A percentile compares a stretch with the other conserved stretches of the same genome.
Evolutionary conservation across 2,329 filamentous ascomycete species (phyloP).

Genomic region (Fusarium torreyae): DNA sequence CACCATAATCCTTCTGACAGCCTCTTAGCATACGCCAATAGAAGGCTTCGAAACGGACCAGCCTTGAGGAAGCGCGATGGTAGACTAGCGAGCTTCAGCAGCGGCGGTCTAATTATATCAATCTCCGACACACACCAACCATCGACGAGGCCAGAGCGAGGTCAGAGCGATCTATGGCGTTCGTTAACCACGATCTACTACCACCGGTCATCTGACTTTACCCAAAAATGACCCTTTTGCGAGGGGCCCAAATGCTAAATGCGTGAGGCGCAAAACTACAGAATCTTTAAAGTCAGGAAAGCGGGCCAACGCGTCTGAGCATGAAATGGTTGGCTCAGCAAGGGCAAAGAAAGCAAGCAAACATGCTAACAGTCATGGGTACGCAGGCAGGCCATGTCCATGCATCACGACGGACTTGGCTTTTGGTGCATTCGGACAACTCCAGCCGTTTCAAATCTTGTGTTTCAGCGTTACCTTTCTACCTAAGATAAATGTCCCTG

Average conservation of each 20-base stretch:
- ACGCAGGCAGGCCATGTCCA: constrained; percentile 17
- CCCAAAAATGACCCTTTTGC: constrained; percentile 17
- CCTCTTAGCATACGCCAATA: constrained; percentile 11
- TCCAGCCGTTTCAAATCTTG: constrained; percentile 47
- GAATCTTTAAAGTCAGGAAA: constrained; percentile 23
- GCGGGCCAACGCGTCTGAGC: constrained; percentile 3
- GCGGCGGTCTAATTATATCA: constrained; percentile 8
- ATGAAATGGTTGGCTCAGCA: constrained; percentile 16
- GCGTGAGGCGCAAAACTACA: constrained; percentile 18
- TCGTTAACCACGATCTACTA: constrained; percentile 20
- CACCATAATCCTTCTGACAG: constrained; percentile 5
- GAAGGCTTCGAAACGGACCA: constrained; percentile 1
- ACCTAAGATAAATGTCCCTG: constrained; percentile 14
- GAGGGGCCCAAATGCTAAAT: constrained; percentile 12
- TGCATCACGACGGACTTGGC: constrained; percentile 27
- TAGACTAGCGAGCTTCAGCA: constrained; percentile 17
- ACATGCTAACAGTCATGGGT: constrained; percentile 14
- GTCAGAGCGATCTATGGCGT: constrained; percentile 37
- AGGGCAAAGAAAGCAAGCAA: constrained; percentile 14
- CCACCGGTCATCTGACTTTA: constrained; percentile 6
- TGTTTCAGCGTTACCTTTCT: constrained; percentile 46
- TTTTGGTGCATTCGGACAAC: constrained; percentile 24
- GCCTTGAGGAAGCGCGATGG: constrained; percentile 3
- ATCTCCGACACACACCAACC: constrained; percentile 12
- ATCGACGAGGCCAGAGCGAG: constrained; percentile 13